phyloP scores from a whole-genome alignment of 441 rosid species.

The Gossypium trilobum region DNA sequence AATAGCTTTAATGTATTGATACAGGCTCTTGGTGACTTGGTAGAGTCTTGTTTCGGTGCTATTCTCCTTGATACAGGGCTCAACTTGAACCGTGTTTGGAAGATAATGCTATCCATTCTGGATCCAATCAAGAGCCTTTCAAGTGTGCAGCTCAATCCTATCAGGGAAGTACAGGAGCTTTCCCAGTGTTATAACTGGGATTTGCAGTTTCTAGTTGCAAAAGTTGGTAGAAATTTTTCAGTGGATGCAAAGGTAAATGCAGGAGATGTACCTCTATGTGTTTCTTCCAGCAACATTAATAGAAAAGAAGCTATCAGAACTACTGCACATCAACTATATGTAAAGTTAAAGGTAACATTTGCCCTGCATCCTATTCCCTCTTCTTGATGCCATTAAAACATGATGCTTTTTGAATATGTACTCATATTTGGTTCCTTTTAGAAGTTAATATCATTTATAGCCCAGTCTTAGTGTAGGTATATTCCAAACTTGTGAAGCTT shows the following conservation, averaged over 20 bases:
- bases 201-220: conserved; percentile 23
- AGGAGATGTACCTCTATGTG: conserved; percentile 28
- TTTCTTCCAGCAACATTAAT: conserved; percentile 43
- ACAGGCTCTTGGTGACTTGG: conserved; percentile 91
- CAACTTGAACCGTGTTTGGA: conserved; percentile 62
- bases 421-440: not conserved
- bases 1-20: conserved; percentile 10
- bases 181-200: conserved; percentile 59
- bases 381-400: conserved; percentile 9
- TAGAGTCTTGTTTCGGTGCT: conserved; percentile 83
- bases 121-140: conserved; percentile 54
- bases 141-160: conserved; percentile 53
- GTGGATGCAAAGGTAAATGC: conserved; percentile 47
- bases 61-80: conserved; percentile 77
- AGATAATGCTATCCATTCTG: conserved; percentile 57
- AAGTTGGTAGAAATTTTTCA: conserved; percentile 34
- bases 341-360: conserved; percentile 56
- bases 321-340: conserved; percentile 46
- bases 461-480: not conserved
- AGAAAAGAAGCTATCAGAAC: conserved; percentile 53
- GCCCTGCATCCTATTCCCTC: not conserved
- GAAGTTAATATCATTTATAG: not conserved
- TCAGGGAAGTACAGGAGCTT: conserved; percentile 66
- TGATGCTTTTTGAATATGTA: conserved; percentile 2
- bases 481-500: not conserved